phyloP scores from a whole-genome alignment of 306 rosid species.

The Castanea crenata region DNA sequence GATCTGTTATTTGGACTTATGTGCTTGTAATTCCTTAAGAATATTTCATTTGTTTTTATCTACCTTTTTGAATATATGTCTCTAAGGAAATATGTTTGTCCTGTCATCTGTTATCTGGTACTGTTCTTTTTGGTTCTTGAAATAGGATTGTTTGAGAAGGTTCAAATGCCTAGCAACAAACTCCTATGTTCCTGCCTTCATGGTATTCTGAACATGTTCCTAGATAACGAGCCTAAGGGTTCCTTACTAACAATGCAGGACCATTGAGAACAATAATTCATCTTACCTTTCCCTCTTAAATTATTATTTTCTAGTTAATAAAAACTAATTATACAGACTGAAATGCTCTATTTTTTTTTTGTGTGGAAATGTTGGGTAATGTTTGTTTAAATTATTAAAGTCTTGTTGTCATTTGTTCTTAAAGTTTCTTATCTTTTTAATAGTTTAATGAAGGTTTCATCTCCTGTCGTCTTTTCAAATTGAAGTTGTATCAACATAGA shows the following conservation, averaged over 20 bases:
- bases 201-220: background rate
- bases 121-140: background rate
- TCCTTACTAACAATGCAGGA: background rate
- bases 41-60: conserved; percentile 6
- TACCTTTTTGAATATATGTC: background rate
- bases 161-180: background rate
- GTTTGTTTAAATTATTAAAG: background rate
- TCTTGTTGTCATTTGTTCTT: background rate
- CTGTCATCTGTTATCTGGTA: background rate
- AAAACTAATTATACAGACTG: background rate
- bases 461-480: background rate
- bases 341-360: background rate
- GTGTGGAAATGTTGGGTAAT: background rate
- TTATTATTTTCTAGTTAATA: background rate
- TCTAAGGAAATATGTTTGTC: background rate
- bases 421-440: background rate
- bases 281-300: background rate
- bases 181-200: background rate
- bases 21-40: conserved; percentile 1
- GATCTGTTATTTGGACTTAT: conserved; percentile 6
- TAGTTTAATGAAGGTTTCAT: background rate
- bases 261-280: background rate
- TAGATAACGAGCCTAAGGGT: background rate
- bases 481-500: background rate
- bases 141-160: background rate